phyloP scores from a whole-genome alignment of 2,329 filamentous ascomycete genomes.

The Phialocephala sp. region DNA sequence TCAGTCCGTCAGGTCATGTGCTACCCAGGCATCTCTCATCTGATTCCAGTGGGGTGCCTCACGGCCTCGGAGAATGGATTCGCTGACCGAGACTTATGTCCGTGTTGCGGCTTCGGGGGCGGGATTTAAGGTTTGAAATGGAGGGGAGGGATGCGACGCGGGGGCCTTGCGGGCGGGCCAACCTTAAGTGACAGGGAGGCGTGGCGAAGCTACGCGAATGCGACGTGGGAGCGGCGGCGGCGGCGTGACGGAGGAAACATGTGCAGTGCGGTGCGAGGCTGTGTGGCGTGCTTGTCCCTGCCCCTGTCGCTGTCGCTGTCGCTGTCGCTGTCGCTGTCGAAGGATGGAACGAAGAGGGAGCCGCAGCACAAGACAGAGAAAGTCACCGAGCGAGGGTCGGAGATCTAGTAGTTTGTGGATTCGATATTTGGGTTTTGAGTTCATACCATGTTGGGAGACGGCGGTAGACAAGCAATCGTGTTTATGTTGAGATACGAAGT shows the following conservation, averaged over 20 bases:
- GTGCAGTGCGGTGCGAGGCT: neutral
- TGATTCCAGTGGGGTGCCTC: too few relatives aligned
- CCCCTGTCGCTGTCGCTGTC: too few relatives aligned
- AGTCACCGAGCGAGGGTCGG: conserved; percentile 5
- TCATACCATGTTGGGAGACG: neutral
- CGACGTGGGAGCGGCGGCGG: too few relatives aligned
- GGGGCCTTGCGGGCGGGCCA: too few relatives aligned
- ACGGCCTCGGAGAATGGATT: neutral
- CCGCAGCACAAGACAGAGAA: neutral
- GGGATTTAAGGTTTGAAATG: conserved; percentile 5
- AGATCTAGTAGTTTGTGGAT: neutral
- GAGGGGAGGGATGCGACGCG: neutral
- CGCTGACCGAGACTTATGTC: conserved; percentile 1
- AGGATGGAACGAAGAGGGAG: conserved; percentile 5
- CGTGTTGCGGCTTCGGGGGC: neutral
- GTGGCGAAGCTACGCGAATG: neutral
- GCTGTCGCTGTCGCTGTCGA: neutral
- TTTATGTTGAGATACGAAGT: neutral
- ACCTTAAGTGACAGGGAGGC: neutral
- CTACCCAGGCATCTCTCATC: neutral
- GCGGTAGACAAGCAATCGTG: neutral
- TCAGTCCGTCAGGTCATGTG: neutral
- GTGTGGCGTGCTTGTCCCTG: neutral
- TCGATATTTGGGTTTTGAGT: too few relatives aligned
- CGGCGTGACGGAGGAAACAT: neutral